A percentile compares a stretch with the other conserved stretches of the same genome.
Evolutionary conservation across 2,329 filamentous ascomycete genomes (phyloP).

Genomic region (Colletotrichum musae): DNA sequence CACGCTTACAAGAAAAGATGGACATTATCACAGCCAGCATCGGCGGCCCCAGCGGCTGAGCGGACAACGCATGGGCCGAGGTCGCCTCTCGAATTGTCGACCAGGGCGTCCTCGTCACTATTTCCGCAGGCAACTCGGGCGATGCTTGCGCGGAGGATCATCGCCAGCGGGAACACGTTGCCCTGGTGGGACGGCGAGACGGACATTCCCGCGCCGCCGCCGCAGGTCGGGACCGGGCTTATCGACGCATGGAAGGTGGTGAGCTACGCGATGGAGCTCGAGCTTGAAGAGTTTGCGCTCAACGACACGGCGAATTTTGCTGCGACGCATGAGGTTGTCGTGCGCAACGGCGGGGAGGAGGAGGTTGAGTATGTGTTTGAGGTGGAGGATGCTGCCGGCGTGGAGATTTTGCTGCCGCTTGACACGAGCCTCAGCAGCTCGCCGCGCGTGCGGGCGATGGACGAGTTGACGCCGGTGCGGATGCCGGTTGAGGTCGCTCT

Average conservation of each 20-base stretch:
- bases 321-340: constrained; percentile 43
- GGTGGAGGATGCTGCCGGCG: constrained; percentile 50
- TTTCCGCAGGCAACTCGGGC: constrained; percentile 67
- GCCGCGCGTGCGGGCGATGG: constrained; percentile 27
- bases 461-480: constrained; percentile 38
- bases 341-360: constrained; percentile 55
- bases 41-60: constrained; percentile 55
- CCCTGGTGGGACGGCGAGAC: constrained; percentile 47
- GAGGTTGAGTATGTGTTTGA: constrained; percentile 51
- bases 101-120: constrained; percentile 62
- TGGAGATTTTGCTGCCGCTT: constrained; percentile 7
- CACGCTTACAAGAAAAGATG: not conserved
- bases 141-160: constrained; percentile 49
- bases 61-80: constrained; percentile 57
- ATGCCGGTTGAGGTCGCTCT: constrained; percentile 37
- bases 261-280: constrained; percentile 53
- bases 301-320: constrained; percentile 60
- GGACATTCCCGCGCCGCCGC: constrained; percentile 49
- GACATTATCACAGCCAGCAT: constrained; percentile 61
- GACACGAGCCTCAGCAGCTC: constrained; percentile 1
- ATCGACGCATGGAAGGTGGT: constrained; percentile 58
- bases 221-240: constrained; percentile 57
- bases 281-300: constrained; percentile 56
- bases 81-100: constrained; percentile 59
- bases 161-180: constrained; percentile 49